Conservation (phyloP, 2,329 filamentous ascomycete genomes). For the Malbranchea zuffiana region DNA sequence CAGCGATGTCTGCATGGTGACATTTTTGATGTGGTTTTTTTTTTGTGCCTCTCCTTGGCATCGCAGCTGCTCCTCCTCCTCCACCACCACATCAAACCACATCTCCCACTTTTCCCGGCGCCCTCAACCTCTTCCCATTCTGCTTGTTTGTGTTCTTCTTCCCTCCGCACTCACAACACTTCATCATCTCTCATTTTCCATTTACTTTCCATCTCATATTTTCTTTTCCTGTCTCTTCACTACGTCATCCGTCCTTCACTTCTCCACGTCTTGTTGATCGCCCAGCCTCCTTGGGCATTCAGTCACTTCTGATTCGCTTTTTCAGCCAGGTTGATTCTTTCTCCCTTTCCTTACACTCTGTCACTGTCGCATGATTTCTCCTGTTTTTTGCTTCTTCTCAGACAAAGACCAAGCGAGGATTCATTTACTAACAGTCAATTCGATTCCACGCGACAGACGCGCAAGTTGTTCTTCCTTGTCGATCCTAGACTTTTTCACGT, state of each 20-base stretch:
- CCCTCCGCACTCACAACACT: background rate
- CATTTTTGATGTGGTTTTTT: conserved; percentile 6
- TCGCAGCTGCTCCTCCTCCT: conserved; percentile 2
- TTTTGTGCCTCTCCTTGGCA: conserved; percentile 4
- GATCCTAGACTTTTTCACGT: conserved; percentile 17
- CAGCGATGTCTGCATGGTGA: background rate
- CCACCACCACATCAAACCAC: conserved; percentile 6
- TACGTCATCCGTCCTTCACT: conserved; percentile 5
- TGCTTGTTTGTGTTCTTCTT: conserved; percentile 2
- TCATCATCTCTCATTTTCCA: conserved; percentile 1
- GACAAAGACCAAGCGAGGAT: conserved; percentile 6
- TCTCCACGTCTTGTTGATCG: conserved; percentile 14
- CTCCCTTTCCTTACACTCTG: conserved; percentile 15
- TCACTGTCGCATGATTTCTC: conserved; percentile 4
- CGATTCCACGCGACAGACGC: conserved; percentile 15
- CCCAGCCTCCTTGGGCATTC: conserved; percentile 60
- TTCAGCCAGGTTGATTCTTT: conserved; percentile 14
- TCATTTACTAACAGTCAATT: conserved; percentile 16
- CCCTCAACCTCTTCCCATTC: conserved; percentile 2
- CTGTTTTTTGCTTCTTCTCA: background rate
- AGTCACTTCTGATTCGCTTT: conserved; percentile 16
- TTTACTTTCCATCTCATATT: conserved; percentile 9
- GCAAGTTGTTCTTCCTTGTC: conserved; percentile 12
- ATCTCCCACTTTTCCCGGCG: background rate
- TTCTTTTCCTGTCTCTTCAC: conserved; percentile 7